Conservation (phyloP, 2,329 filamentous ascomycete genomes). For the Penicillium sp. region DNA sequence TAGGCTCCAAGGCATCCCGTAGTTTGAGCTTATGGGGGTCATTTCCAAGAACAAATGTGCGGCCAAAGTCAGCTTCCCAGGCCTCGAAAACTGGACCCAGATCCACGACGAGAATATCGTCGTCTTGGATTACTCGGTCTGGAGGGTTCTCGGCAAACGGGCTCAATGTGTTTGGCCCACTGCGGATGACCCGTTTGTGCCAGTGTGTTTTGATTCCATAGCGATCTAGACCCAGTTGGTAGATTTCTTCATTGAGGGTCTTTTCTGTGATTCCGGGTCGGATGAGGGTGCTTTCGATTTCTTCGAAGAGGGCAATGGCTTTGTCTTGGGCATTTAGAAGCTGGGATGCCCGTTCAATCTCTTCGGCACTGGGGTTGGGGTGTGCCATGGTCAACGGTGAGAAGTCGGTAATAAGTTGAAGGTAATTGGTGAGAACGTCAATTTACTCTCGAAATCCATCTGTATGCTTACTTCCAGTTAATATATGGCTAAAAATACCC, state of each 20-base stretch:
- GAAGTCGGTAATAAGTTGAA: not conserved
- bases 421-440: not conserved
- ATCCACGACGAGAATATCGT: conserved; percentile 56
- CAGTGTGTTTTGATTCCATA: conserved; percentile 52
- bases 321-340: conserved; percentile 52
- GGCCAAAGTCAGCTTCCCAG: conserved; percentile 57
- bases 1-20: conserved; percentile 50
- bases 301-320: conserved; percentile 49
- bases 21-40: conserved; percentile 49
- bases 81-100: conserved; percentile 55
- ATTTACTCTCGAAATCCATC: not conserved
- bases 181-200: conserved; percentile 56
- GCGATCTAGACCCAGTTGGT: conserved; percentile 46
- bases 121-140: conserved; percentile 49
- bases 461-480: not conserved
- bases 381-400: not conserved
- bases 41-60: conserved; percentile 53
- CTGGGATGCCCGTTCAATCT: conserved; percentile 33
- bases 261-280: conserved; percentile 53
- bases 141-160: conserved; percentile 54
- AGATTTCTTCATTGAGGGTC: conserved; percentile 50
- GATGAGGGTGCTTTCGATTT: conserved; percentile 50
- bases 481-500: not conserved
- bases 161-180: conserved; percentile 52
- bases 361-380: conserved; percentile 4